Percentiles rank a stretch among this genome's conserved stretches.
These are phyloP conservation scores for Sporobolus alterniflorus DNA, from an alignment of 202 grass and related monocot genomes.

Conservation along the genomic window DNA sequence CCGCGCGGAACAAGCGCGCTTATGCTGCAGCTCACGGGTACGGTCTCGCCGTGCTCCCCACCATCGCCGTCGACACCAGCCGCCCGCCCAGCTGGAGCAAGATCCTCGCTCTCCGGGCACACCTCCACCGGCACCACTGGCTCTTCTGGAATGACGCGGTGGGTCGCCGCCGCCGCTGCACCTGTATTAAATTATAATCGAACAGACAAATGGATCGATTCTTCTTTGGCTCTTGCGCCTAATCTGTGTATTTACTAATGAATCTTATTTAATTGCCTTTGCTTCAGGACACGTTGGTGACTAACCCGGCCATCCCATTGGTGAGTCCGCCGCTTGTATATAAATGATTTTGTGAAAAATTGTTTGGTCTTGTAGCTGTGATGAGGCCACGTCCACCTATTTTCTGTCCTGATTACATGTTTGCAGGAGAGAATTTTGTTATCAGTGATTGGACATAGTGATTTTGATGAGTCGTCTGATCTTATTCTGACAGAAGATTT, in stretches of 20 bases:
- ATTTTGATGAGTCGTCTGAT: conserved; percentile 65
- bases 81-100: conserved; percentile 92
- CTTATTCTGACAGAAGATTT: conserved; percentile 75
- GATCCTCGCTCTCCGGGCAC: conserved; percentile 62
- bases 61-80: conserved; percentile 43
- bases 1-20: conserved; percentile 61
- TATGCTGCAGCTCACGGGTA: conserved; percentile 69
- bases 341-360: not conserved
- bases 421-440: conserved; percentile 74
- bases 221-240: not conserved
- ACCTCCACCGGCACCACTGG: conserved; percentile 66
- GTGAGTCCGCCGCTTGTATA: conserved; percentile 40
- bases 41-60: conserved; percentile 42
- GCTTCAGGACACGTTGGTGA: conserved; percentile 79
- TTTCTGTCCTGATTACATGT: not conserved
- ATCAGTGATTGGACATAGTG: conserved; percentile 49
- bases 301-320: conserved; percentile 60
- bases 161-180: not conserved
- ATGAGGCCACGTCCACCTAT: not conserved
- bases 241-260: not conserved
- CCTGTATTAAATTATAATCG: not conserved
- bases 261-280: not conserved
- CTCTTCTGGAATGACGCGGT: conserved; percentile 96
- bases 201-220: not conserved
- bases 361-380: not conserved